phyloP scores from a whole-genome alignment of 108 stramenopile species.

The Skeletonema grethae region DNA sequence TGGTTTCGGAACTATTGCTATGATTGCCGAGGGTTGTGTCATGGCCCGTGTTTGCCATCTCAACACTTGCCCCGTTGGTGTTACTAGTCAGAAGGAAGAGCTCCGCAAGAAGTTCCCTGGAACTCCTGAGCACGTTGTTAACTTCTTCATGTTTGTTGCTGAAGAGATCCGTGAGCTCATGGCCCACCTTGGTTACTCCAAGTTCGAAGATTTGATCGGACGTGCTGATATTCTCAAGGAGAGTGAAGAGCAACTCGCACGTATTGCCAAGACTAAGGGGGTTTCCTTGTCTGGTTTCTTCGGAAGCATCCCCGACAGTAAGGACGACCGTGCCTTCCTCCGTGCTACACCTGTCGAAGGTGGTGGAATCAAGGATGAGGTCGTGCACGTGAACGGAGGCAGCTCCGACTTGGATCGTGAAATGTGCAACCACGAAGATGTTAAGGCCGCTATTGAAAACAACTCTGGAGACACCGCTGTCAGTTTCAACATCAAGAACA shows the following conservation, averaged over 20 bases:
- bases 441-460: conserved; percentile 74
- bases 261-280: conserved; percentile 76
- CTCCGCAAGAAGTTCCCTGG: conserved; percentile 95
- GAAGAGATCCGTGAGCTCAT: conserved; percentile 87
- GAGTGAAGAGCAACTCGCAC: conserved; percentile 59
- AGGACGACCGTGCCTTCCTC: conserved; percentile 74
- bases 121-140: conserved; percentile 96
- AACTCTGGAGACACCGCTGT: conserved; percentile 69
- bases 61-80: conserved; percentile 96
- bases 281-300: conserved; percentile 76
- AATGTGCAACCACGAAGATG: conserved; percentile 60
- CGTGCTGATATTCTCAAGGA: conserved; percentile 87
- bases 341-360: conserved; percentile 65
- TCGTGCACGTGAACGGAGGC: conserved; percentile 83
- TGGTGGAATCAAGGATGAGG: conserved; percentile 61
- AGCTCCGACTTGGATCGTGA: conserved; percentile 87
- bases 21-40: conserved; percentile 95
- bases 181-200: conserved; percentile 92
- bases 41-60: conserved; percentile 97
- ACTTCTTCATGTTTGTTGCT: conserved; percentile 95
- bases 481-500: conserved; percentile 79
- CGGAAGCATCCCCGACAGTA: conserved; percentile 67
- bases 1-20: conserved; percentile 94
- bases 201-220: conserved; percentile 92
- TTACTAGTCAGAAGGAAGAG: conserved; percentile 95